These are phyloP conservation scores for Rhodotorula sp. DNA, from an alignment of 1,284 basidiomycete genomes.

Conservation along the genomic window DNA sequence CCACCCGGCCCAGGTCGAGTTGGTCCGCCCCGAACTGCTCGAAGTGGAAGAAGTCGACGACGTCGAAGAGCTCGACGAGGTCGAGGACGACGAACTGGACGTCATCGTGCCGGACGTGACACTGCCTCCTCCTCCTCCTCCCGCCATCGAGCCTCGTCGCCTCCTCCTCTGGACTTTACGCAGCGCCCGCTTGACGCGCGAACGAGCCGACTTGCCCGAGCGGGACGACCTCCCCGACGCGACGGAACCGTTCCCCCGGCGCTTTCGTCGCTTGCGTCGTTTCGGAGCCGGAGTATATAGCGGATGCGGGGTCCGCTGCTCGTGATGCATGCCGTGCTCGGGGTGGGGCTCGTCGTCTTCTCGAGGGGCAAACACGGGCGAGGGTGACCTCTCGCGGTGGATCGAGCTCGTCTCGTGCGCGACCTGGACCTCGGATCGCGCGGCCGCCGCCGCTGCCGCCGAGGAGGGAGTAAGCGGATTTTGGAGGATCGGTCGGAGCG, in stretches of 20 bases:
- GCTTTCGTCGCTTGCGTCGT: conserved; percentile 18
- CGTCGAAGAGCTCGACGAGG: conserved; percentile 30
- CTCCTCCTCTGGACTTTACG: conserved; percentile 23
- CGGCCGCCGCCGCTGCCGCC: background rate
- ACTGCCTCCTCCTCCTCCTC: background rate
- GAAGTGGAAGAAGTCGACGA: conserved; percentile 32
- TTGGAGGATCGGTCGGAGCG: conserved; percentile 34
- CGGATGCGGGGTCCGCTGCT: conserved; percentile 31
- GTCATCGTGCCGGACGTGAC: background rate
- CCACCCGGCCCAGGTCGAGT: conserved; percentile 43
- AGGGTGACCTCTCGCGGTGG: conserved; percentile 13
- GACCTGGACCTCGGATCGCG: background rate
- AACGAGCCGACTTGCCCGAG: conserved; percentile 34
- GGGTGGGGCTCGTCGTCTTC: conserved; percentile 36
- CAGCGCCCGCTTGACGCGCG: conserved; percentile 34
- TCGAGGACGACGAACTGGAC: conserved; percentile 30
- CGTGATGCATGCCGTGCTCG: conserved; percentile 13
- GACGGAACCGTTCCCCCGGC: conserved; percentile 27
- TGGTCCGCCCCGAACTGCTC: conserved; percentile 17
- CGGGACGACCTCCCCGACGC: conserved; percentile 35
- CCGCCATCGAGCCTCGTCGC: conserved; percentile 9
- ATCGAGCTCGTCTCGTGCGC: conserved; percentile 19
- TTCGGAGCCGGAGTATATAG: conserved; percentile 36
- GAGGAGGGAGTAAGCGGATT: background rate
- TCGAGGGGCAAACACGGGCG: conserved; percentile 26